These are phyloP conservation scores for Apiospora malaysiana DNA, from an alignment of 2,329 filamentous ascomycete species.

Conservation along the genomic window DNA sequence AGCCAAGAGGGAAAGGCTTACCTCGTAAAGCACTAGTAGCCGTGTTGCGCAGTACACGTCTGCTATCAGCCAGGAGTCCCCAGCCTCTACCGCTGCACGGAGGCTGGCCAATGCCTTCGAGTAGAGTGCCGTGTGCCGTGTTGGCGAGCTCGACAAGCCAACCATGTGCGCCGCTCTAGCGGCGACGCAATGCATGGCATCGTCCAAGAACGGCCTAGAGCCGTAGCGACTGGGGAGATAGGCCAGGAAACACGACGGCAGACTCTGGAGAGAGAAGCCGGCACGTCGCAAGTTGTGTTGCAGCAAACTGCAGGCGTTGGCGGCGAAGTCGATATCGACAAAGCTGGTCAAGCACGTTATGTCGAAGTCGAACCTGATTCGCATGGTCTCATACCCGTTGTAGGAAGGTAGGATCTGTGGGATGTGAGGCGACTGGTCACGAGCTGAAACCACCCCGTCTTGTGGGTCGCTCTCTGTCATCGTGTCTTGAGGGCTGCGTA, in stretches of 20 bases:
- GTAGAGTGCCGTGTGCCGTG: background rate
- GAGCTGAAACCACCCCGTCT: background rate
- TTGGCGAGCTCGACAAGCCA: background rate
- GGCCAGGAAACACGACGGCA: background rate
- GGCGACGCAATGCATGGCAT: constrained; percentile 2
- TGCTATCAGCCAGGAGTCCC: background rate
- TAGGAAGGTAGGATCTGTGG: background rate
- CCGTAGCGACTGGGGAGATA: constrained; percentile 8
- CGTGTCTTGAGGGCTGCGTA: background rate
- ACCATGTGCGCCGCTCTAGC: background rate
- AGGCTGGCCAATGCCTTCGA: background rate
- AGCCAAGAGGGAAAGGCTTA: background rate
- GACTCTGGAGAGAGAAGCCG: background rate
- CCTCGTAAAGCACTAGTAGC: constrained; percentile 11
- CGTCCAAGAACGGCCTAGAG: background rate
- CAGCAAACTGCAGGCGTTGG: background rate
- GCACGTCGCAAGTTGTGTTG: background rate
- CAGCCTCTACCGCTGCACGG: background rate
- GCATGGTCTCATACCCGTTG: constrained; percentile 10
- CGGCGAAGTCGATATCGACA: background rate
- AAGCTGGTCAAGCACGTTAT: constrained; percentile 8
- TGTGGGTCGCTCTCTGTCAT: background rate
- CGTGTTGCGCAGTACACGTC: constrained; percentile 4
- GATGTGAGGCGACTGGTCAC: background rate
- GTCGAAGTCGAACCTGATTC: background rate